Percentiles rank a stretch among this genome's conserved stretches.
Evolutionary conservation across 306 rosid species (phyloP).

Genomic region (Vigna hirtella): DNA sequence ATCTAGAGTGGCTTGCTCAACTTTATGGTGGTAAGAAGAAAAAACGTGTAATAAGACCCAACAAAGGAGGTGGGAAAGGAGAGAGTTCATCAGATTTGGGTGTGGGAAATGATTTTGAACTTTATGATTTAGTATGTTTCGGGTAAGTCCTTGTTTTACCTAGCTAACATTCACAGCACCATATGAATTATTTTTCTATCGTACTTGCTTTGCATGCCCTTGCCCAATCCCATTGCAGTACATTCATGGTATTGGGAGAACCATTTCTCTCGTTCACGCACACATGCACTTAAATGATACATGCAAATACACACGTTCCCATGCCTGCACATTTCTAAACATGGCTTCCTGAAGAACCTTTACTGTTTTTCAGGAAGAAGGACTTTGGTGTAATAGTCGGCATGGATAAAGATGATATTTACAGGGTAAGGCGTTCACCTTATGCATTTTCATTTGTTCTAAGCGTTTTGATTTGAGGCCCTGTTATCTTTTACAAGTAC

Average conservation of each 20-base stretch:
- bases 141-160: constrained; percentile 66
- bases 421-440: constrained; percentile 67
- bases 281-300: neutral
- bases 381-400: constrained; percentile 89
- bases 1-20: constrained; percentile 89
- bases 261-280: neutral
- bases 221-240: constrained; percentile 54
- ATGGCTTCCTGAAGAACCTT: constrained; percentile 16
- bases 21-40: constrained; percentile 81
- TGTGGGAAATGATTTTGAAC: constrained; percentile 58
- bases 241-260: neutral
- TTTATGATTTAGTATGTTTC: constrained; percentile 83
- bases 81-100: constrained; percentile 69
- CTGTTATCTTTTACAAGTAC: constrained; percentile 22
- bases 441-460: constrained; percentile 25
- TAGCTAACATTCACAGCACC: constrained; percentile 31
- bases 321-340: neutral
- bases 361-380: constrained; percentile 74
- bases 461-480: constrained; percentile 11
- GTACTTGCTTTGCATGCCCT: too few species aligned
- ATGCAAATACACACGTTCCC: neutral
- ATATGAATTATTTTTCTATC: neutral
- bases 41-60: constrained; percentile 53
- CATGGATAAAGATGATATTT: constrained; percentile 80
- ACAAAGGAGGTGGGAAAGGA: constrained; percentile 72